These are phyloP conservation scores for Penicillium sp. DNA, from an alignment of 2,329 filamentous ascomycete genomes.

Conservation along the genomic window DNA sequence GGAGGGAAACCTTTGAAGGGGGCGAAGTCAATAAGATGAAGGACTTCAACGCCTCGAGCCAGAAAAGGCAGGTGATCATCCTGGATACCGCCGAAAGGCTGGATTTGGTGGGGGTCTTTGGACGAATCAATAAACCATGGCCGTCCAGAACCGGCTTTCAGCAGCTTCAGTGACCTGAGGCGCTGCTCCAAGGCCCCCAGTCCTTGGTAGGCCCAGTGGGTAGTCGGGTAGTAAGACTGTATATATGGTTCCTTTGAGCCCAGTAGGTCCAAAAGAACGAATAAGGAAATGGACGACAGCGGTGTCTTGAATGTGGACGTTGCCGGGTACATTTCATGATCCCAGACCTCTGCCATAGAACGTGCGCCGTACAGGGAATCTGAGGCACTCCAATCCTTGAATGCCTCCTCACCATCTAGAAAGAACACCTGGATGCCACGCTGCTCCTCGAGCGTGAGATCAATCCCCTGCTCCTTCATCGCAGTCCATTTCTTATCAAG, in stretches of 20 bases:
- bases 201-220: conserved; percentile 85
- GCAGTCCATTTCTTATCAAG: conserved; percentile 76
- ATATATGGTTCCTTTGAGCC: conserved; percentile 65
- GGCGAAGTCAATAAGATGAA: conserved; percentile 81
- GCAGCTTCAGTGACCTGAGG: conserved; percentile 61
- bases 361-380: conserved; percentile 88
- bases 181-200: conserved; percentile 71
- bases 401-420: conserved; percentile 92
- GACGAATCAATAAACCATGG: conserved; percentile 63
- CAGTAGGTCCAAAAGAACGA: conserved; percentile 86
- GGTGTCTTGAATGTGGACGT: conserved; percentile 70
- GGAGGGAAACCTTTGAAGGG: conserved; percentile 56
- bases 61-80: conserved; percentile 95
- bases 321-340: conserved; percentile 61
- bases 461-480: conserved; percentile 58
- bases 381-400: conserved; percentile 68
- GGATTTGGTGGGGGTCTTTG: conserved; percentile 52
- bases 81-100: conserved; percentile 52
- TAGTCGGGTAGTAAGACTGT: conserved; percentile 82
- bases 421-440: conserved; percentile 84
- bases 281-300: conserved; percentile 75
- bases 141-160: conserved; percentile 54
- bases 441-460: conserved; percentile 61
- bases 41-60: conserved; percentile 73
- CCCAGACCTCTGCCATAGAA: conserved; percentile 78